Percentiles rank a stretch among this genome's conserved stretches.
Conservation (phyloP, 495 filamentous ascomycete species). For the Podospora fimiseda region DNA sequence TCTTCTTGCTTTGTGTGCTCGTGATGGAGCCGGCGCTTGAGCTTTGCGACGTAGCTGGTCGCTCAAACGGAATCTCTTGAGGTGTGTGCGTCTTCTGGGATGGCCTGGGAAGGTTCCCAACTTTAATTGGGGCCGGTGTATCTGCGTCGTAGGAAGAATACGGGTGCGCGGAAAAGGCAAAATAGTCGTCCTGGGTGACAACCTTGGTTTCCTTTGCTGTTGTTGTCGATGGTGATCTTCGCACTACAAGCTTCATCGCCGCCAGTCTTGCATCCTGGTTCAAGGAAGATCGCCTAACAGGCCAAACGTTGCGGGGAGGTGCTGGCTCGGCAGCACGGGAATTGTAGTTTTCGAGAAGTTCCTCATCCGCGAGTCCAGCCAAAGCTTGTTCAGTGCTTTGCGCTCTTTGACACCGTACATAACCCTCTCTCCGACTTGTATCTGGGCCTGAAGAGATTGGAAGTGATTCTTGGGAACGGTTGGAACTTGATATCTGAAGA, state of each 20-base stretch:
- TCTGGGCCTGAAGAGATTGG: background rate
- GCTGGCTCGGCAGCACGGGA: constrained; percentile 17
- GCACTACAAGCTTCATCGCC: constrained; percentile 24
- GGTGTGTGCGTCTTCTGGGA: background rate
- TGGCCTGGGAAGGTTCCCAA: background rate
- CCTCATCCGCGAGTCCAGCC: constrained; percentile 22
- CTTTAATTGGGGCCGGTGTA: background rate
- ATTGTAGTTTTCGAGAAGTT: constrained; percentile 11
- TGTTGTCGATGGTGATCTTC: constrained; percentile 7
- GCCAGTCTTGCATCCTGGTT: constrained; percentile 23
- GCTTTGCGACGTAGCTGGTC: constrained; percentile 18
- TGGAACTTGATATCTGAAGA: constrained; percentile 9
- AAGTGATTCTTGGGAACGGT: constrained; percentile 16
- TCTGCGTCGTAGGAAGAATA: background rate
- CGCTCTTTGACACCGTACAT: constrained; percentile 20
- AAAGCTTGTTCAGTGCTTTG: constrained; percentile 23
- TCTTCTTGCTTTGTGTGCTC: constrained; percentile 15
- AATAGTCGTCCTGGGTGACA: constrained; percentile 21
- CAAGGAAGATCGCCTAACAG: constrained; percentile 21
- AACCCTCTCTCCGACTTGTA: constrained; percentile 15
- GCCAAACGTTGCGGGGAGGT: constrained; percentile 15
- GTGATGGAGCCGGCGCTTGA: constrained; percentile 12
- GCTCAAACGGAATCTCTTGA: background rate
- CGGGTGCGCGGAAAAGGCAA: constrained; percentile 17
- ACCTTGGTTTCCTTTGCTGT: constrained; percentile 5